A percentile compares a stretch with the other conserved stretches of the same genome.
Conservation (phyloP, 2,329 filamentous ascomycete genomes). For the Didymellaceae sp. region DNA sequence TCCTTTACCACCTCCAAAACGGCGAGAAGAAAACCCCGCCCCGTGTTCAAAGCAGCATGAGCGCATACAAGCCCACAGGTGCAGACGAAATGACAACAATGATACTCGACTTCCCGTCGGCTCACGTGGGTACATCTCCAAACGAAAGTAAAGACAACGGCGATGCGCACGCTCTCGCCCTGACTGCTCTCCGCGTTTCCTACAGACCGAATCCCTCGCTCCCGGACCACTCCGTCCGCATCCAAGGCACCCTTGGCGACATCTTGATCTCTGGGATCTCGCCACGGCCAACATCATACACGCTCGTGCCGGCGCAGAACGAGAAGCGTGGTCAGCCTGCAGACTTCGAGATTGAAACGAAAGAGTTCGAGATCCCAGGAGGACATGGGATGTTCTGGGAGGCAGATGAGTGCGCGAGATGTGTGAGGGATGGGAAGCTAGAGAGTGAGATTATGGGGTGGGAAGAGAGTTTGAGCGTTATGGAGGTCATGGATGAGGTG, state of each 20-base stretch:
- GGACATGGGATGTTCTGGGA: conserved; percentile 90
- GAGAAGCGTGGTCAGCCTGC: conserved; percentile 12
- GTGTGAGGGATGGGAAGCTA: conserved; percentile 69
- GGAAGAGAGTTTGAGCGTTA: conserved; percentile 80
- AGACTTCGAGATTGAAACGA: conserved; percentile 18
- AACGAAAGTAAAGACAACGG: background rate
- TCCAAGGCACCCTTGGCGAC: conserved; percentile 81
- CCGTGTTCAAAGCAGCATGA: conserved; percentile 57
- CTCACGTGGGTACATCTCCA: background rate
- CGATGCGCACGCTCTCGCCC: conserved; percentile 11
- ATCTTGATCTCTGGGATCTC: conserved; percentile 77
- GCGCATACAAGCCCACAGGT: conserved; percentile 1
- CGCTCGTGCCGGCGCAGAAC: conserved; percentile 61
- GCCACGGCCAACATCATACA: conserved; percentile 67
- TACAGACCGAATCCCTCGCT: conserved; percentile 62
- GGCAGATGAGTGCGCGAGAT: conserved; percentile 80
- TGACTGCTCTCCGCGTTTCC: conserved; percentile 57
- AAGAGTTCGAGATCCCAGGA: conserved; percentile 54
- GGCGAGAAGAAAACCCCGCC: conserved; percentile 66
- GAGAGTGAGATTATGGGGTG: conserved; percentile 69
- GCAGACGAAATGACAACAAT: conserved; percentile 10
- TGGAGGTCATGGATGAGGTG: conserved; percentile 78
- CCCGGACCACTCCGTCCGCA: conserved; percentile 68
- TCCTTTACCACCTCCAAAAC: conserved; percentile 71
- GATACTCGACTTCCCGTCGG: background rate